phyloP scores from a whole-genome alignment of 257 asterid species.

The Agastache rugosa region DNA sequence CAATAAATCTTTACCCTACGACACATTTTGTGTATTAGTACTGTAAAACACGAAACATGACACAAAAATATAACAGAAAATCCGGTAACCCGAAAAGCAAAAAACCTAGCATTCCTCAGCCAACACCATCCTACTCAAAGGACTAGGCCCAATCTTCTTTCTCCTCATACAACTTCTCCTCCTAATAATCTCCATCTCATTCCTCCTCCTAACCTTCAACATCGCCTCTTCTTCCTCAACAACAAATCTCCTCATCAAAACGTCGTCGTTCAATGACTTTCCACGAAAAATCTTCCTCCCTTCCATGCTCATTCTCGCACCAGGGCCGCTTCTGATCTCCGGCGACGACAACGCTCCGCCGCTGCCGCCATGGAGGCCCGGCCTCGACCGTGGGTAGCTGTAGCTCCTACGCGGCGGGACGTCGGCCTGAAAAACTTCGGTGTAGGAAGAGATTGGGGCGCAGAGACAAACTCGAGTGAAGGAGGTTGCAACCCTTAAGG shows the following conservation, averaged over 20 bases:
- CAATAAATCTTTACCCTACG: not conserved
- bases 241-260: slow-evolving; percentile 84
- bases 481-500: slow-evolving; percentile 71
- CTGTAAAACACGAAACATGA: not conserved
- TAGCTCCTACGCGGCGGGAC: slow-evolving; percentile 78
- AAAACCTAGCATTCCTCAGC: slow-evolving; percentile 41
- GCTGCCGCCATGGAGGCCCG: slow-evolving; percentile 18
- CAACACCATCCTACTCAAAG: slow-evolving; percentile 79
- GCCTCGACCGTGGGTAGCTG: slow-evolving; percentile 70
- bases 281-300: slow-evolving; percentile 78
- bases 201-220: slow-evolving; percentile 79
- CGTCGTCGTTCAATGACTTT: slow-evolving; percentile 83
- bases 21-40: not conserved
- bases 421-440: slow-evolving; percentile 75
- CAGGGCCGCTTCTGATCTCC: slow-evolving; percentile 53
- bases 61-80: not conserved
- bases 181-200: slow-evolving; percentile 83
- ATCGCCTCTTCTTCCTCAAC: slow-evolving; percentile 88
- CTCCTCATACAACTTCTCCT: slow-evolving; percentile 69
- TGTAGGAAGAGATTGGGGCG: slow-evolving; percentile 82
- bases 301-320: slow-evolving; percentile 74
- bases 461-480: slow-evolving; percentile 84
- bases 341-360: slow-evolving; percentile 35
- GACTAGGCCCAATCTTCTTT: slow-evolving; percentile 84
- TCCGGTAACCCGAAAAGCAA: not conserved